These are phyloP conservation scores for Solanum tacnaense DNA, from an alignment of 257 asterid genomes.

Conservation along the genomic window DNA sequence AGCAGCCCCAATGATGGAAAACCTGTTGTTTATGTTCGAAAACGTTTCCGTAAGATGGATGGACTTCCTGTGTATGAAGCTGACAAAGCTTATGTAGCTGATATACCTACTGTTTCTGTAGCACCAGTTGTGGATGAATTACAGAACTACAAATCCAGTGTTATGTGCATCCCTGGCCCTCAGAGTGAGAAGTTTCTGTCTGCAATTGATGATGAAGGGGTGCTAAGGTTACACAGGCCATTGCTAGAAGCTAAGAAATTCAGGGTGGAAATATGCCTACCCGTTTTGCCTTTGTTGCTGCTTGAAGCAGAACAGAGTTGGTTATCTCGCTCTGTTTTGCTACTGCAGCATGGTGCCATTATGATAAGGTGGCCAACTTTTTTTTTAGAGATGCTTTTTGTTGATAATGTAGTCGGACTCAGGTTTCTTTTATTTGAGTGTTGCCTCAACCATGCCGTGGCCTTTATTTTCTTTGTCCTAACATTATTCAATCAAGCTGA, in stretches of 20 bases:
- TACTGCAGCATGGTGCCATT: slow-evolving; percentile 56
- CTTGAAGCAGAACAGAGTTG: slow-evolving; percentile 20
- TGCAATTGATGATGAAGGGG: slow-evolving; percentile 37
- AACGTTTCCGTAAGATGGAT: slow-evolving; percentile 30
- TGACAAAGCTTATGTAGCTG: slow-evolving; percentile 24
- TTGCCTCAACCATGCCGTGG: slow-evolving; percentile 56
- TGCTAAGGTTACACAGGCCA: slow-evolving; percentile 24
- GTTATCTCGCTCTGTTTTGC: slow-evolving; percentile 38
- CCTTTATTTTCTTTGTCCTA: slow-evolving; percentile 51
- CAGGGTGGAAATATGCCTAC: slow-evolving; percentile 33
- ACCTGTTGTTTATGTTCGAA: slow-evolving; percentile 63
- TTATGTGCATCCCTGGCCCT: not conserved
- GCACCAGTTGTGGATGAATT: slow-evolving; percentile 7
- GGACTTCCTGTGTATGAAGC: slow-evolving; percentile 20
- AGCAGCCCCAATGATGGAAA: slow-evolving; percentile 19
- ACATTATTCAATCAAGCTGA: slow-evolving; percentile 42
- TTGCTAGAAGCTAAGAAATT: slow-evolving; percentile 26
- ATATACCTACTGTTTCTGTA: slow-evolving; percentile 4
- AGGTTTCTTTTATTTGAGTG: slow-evolving; percentile 65
- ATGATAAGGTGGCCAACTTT: slow-evolving; percentile 63
- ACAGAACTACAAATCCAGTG: slow-evolving; percentile 9
- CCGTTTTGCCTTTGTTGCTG: slow-evolving; percentile 23
- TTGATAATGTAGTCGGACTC: slow-evolving; percentile 72
- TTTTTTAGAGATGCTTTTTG: slow-evolving; percentile 70
- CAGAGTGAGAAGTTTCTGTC: slow-evolving; percentile 19